phyloP scores from a whole-genome alignment of 306 rosid genomes.

The Quercus ilex region DNA sequence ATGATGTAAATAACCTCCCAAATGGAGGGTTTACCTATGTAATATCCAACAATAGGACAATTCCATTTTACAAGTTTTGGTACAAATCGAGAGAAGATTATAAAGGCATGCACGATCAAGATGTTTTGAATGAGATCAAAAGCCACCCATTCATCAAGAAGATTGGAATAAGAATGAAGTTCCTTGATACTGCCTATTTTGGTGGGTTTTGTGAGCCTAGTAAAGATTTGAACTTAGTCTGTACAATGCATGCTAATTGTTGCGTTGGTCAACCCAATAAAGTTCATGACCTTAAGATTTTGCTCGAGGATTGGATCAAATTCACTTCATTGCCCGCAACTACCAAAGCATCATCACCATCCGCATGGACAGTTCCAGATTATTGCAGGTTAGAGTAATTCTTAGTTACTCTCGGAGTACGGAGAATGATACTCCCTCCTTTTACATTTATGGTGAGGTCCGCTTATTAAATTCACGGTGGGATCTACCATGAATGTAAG shows the following conservation, averaged over 20 bases:
- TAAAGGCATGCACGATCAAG: slow-evolving; percentile 63
- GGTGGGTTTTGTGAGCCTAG: slow-evolving; percentile 76
- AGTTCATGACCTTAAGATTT: slow-evolving; percentile 56
- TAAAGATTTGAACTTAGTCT: slow-evolving; percentile 37
- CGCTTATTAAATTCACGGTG: too few relatives aligned
- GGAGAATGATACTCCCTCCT: too few relatives aligned
- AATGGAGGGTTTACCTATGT: slow-evolving; percentile 84
- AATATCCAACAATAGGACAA: slow-evolving; percentile 47
- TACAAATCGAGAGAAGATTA: slow-evolving; percentile 34
- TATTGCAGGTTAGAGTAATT: slow-evolving; percentile 50
- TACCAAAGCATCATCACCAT: background rate
- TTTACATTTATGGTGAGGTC: too few relatives aligned
- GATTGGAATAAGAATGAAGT: slow-evolving; percentile 48
- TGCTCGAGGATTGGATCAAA: slow-evolving; percentile 75
- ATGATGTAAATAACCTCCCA: slow-evolving; percentile 37
- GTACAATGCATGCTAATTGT: slow-evolving; percentile 92
- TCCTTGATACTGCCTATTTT: slow-evolving; percentile 53
- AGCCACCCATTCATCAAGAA: slow-evolving; percentile 21
- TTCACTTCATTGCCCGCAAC: slow-evolving; percentile 27
- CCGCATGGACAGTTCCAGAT: slow-evolving; percentile 61
- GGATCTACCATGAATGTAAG: too few relatives aligned
- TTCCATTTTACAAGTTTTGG: slow-evolving; percentile 73
- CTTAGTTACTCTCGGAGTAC: too few relatives aligned
- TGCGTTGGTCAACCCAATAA: slow-evolving; percentile 73
- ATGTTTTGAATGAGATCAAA: slow-evolving; percentile 67